These are phyloP conservation scores for Pseudocercospora vitis DNA, from an alignment of 2,329 filamentous ascomycete species.

Conservation along the genomic window DNA sequence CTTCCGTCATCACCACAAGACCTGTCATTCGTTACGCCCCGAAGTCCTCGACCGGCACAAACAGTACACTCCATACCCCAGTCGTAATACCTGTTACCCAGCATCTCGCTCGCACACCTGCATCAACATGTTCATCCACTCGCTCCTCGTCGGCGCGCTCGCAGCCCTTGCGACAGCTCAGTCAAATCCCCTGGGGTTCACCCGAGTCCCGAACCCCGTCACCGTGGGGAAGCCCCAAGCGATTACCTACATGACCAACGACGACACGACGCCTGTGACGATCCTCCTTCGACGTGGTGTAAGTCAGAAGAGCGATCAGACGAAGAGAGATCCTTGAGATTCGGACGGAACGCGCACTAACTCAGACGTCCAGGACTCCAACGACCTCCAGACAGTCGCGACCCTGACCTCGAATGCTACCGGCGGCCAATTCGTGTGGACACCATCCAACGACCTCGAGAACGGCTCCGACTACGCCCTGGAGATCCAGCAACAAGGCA, in stretches of 20 bases:
- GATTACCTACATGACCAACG: conserved; percentile 33
- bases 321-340: no score
- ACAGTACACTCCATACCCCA: no score
- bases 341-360: no score
- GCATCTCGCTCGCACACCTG: no score
- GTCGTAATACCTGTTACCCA: no score
- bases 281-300: conserved; percentile 58
- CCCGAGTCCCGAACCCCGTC: conserved; percentile 51
- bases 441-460: conserved; percentile 45
- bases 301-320: no score
- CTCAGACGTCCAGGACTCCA: conserved; percentile 34
- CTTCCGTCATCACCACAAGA: conserved; percentile 5
- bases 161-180: conserved; percentile 51
- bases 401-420: conserved; percentile 31
- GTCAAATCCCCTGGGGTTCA: conserved; percentile 51
- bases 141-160: conserved; percentile 49
- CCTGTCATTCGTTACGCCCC: conserved; percentile 4
- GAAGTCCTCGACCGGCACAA: background rate
- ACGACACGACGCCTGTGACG: conserved; percentile 47
- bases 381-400: conserved; percentile 52
- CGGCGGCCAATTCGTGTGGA: conserved; percentile 48
- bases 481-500: conserved; percentile 54
- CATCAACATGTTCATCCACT: conserved; percentile 53
- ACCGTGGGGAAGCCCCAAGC: conserved; percentile 46
- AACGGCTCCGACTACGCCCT: conserved; percentile 57